Evolutionary conservation across 176 grass and related monocot genomes (phyloP).

Genomic region (Dendrocalamus sinicus): DNA sequence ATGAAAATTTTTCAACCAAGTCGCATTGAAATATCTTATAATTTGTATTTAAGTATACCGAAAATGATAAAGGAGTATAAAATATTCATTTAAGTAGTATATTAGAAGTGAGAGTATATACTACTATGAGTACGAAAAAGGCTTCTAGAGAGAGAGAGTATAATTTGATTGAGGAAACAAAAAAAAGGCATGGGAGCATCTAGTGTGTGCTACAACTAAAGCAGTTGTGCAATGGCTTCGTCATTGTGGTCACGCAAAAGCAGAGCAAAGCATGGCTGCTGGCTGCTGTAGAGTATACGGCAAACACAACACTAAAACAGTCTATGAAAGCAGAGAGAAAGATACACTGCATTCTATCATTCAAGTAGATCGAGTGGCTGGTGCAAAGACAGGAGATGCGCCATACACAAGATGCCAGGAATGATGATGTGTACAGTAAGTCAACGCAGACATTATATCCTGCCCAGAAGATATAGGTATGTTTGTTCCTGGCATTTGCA

Average conservation of each 20-base stretch:
- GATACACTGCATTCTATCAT: background rate
- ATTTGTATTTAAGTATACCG: too few species aligned
- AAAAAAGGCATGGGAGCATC: constrained; percentile 22
- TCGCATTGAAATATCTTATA: too few species aligned
- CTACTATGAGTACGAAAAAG: too few species aligned
- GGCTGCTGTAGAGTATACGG: constrained; percentile 21
- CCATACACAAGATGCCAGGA: constrained; percentile 10
- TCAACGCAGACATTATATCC: constrained; percentile 8
- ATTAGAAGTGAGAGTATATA: too few species aligned
- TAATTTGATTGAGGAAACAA: constrained; percentile 23
- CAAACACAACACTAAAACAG: background rate
- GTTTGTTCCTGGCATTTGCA: constrained; percentile 7
- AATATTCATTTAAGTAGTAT: too few species aligned
- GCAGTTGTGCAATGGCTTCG: constrained; percentile 48
- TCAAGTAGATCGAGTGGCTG: constrained; percentile 22
- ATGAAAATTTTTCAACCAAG: too few species aligned
- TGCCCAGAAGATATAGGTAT: background rate
- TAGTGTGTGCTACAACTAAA: constrained; percentile 14
- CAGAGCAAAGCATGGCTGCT: constrained; percentile 50
- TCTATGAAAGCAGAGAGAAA: background rate
- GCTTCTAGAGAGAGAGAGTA: background rate
- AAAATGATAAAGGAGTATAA: too few species aligned
- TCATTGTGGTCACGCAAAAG: constrained; percentile 65
- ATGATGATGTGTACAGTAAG: constrained; percentile 14
- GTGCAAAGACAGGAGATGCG: background rate